Evolutionary conservation across 805 yeast genomes (phyloP).

Genomic region (Candida adriatica): DNA sequence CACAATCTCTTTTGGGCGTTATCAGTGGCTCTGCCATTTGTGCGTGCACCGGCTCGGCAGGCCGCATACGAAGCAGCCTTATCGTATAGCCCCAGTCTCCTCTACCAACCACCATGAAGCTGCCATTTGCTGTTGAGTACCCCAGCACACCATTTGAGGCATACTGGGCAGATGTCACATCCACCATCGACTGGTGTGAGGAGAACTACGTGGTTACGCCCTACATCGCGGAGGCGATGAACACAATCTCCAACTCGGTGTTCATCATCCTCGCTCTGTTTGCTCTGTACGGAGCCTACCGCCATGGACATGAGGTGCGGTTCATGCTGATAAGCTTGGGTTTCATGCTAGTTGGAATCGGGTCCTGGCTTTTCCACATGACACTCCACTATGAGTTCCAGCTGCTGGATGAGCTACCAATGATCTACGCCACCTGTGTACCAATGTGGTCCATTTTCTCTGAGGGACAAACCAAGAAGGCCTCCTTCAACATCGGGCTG

Average conservation of each 20-base stretch:
- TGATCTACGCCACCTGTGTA: conserved; percentile 96
- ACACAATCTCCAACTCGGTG: conserved; percentile 69
- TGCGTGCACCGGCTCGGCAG: no score
- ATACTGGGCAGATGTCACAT: conserved; percentile 77
- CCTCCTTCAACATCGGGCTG: conserved; percentile 38
- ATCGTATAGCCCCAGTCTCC: no score
- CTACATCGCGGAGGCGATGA: conserved; percentile 86
- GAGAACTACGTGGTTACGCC: conserved; percentile 86
- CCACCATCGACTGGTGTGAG: conserved; percentile 99
- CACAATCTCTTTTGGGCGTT: no score
- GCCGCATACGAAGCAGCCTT: no score
- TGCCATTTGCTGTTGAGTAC: conserved; percentile 46
- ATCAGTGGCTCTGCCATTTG: no score
- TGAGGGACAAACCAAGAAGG: conserved; percentile 38
- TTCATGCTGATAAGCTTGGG: conserved; percentile 71
- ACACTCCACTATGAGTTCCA: conserved; percentile 86
- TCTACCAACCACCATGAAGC: conserved; percentile 24
- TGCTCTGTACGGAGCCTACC: conserved; percentile 54
- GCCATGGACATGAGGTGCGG: conserved; percentile 59
- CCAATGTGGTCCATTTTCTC: conserved; percentile 84
- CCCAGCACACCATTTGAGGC: conserved; percentile 52
- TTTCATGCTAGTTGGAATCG: conserved; percentile 84
- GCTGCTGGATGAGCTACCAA: conserved; percentile 90
- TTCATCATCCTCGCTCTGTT: conserved; percentile 53
- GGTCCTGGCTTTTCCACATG: conserved; percentile 96